These are phyloP conservation scores for Letharia lupina DNA, from an alignment of 495 filamentous ascomycete genomes.

Conservation along the genomic window DNA sequence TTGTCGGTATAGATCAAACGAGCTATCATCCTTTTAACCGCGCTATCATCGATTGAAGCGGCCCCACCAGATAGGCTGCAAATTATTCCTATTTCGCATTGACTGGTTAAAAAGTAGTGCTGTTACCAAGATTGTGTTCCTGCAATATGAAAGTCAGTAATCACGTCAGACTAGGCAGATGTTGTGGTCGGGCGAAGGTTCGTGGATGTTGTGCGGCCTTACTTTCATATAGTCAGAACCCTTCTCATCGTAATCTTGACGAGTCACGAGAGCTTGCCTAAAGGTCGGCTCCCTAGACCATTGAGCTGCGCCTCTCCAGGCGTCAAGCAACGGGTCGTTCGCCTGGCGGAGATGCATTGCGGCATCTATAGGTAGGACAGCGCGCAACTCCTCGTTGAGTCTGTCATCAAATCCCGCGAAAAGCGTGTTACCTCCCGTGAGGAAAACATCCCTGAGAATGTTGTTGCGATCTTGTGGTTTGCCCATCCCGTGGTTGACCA, in stretches of 20 bases:
- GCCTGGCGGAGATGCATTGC: conserved; percentile 60
- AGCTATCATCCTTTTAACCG: not conserved
- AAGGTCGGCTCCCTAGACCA: conserved; percentile 48
- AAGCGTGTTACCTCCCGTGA: conserved; percentile 87
- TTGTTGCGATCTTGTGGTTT: conserved; percentile 47
- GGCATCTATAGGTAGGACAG: conserved; percentile 61
- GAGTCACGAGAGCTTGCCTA: conserved; percentile 44
- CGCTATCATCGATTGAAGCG: not conserved
- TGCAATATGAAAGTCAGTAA: conserved; percentile 29
- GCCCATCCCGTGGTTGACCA: conserved; percentile 68
- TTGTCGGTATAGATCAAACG: not conserved
- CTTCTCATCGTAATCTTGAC: conserved; percentile 76
- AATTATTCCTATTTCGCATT: not conserved
- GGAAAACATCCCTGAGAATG: conserved; percentile 76
- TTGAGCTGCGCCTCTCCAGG: conserved; percentile 83
- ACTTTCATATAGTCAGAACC: conserved; percentile 82
- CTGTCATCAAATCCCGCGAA: conserved; percentile 84
- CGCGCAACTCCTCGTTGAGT: conserved; percentile 59
- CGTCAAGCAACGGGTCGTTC: conserved; percentile 66
- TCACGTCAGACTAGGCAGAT: not conserved
- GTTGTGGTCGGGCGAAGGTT: not conserved
- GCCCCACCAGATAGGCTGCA: not conserved
- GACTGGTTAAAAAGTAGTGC: conserved; percentile 6
- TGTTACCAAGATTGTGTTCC: conserved; percentile 80
- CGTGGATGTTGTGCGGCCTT: conserved; percentile 22